phyloP scores from a whole-genome alignment of 2,329 filamentous ascomycete species.

The Aspergillus texensis region DNA sequence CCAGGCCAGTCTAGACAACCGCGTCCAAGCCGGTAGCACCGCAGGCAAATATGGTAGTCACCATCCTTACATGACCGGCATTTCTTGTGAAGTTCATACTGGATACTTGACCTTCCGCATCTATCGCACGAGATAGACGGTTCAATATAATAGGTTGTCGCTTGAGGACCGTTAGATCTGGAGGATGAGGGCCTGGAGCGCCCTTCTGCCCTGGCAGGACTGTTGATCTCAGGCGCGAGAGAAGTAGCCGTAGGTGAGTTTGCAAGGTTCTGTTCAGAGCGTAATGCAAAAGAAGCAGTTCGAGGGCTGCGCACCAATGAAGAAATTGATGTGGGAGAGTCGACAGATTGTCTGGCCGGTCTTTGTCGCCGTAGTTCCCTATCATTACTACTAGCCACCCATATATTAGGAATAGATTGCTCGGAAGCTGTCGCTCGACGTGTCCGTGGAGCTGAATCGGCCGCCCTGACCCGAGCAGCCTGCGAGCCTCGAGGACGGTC shows the following conservation, averaged over 20 bases:
- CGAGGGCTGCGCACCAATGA: slow-evolving; percentile 19
- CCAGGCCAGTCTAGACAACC: slow-evolving; percentile 89
- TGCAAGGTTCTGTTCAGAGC: slow-evolving; percentile 16
- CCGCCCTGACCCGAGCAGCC: slow-evolving; percentile 23
- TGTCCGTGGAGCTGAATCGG: slow-evolving; percentile 28
- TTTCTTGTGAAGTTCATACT: slow-evolving; percentile 85
- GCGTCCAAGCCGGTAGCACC: slow-evolving; percentile 74
- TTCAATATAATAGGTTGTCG: slow-evolving; percentile 59
- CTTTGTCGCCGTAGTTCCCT: slow-evolving; percentile 23
- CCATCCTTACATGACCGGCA: slow-evolving; percentile 72
- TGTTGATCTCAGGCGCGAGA: slow-evolving; percentile 15
- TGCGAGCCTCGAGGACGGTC: slow-evolving; percentile 34
- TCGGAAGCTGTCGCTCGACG: slow-evolving; percentile 40
- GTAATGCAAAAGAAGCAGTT: slow-evolving; percentile 10
- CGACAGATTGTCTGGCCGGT: slow-evolving; percentile 26
- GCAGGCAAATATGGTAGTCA: slow-evolving; percentile 75
- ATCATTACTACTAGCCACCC: slow-evolving; percentile 27
- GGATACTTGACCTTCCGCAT: slow-evolving; percentile 72
- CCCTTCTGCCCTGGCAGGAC: slow-evolving; percentile 24
- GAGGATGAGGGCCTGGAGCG: slow-evolving; percentile 37
- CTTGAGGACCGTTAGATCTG: slow-evolving; percentile 28
- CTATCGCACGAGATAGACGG: slow-evolving; percentile 73
- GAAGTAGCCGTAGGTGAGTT: slow-evolving; percentile 15
- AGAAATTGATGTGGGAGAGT: slow-evolving; percentile 25
- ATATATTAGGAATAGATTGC: slow-evolving; percentile 29